phyloP scores from a whole-genome alignment of 768 basidiomycete species.

The Dentipellis fragilis region DNA sequence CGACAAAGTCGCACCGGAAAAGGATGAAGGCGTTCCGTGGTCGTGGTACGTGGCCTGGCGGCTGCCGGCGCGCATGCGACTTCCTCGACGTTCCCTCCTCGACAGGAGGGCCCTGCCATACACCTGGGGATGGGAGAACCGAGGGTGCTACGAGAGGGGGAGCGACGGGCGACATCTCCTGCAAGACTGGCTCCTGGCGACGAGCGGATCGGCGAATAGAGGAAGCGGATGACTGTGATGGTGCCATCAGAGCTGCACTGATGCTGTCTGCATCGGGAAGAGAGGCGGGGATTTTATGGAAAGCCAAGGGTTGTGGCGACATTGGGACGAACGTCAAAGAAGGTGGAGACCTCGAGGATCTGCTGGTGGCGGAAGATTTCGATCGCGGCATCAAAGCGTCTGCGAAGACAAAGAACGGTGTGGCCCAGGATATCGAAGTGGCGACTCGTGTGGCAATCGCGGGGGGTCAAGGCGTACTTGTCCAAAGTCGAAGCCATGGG shows the following conservation, averaged over 20 bases:
- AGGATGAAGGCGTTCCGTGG: constrained; percentile 76
- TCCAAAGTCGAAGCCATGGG: background rate
- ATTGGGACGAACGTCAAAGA: background rate
- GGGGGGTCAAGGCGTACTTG: background rate
- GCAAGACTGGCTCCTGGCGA: background rate
- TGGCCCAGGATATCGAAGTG: background rate
- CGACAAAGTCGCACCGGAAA: constrained; percentile 65
- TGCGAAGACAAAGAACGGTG: background rate
- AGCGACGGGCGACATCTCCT: background rate
- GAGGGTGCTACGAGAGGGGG: background rate
- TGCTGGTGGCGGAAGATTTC: background rate
- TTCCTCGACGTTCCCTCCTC: constrained; percentile 21
- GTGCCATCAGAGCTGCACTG: background rate
- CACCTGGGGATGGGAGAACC: background rate
- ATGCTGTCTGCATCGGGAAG: background rate
- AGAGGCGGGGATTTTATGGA: background rate
- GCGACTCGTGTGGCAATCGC: background rate
- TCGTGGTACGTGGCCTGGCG: constrained; percentile 51
- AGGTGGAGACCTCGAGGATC: background rate
- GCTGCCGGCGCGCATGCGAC: constrained; percentile 39
- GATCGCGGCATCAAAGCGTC: background rate
- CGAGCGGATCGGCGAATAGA: background rate
- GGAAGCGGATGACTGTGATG: background rate
- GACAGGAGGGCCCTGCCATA: background rate
- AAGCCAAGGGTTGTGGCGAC: background rate